A percentile compares a stretch with the other conserved stretches of the same genome.
phyloP scores from a whole-genome alignment of 768 basidiomycete genomes.

The Naematelia aurantialba region DNA sequence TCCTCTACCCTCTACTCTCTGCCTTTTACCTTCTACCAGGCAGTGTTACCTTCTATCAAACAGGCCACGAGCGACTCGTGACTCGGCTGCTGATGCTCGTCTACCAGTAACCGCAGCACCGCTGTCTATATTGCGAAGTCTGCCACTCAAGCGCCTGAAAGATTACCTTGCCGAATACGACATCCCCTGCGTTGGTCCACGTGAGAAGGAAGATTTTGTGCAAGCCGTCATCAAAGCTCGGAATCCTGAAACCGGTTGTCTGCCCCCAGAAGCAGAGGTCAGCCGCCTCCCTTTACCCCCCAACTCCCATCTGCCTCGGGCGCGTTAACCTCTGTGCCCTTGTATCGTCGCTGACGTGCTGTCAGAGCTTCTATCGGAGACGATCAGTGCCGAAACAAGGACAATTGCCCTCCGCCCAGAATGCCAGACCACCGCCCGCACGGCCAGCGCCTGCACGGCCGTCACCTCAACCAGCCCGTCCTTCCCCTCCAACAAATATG shows the following conservation, averaged over 20 bases:
- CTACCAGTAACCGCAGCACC: constrained; percentile 43
- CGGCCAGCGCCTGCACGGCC: constrained; percentile 13
- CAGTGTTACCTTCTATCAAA: too few relatives aligned
- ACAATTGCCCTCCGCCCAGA: constrained; percentile 12
- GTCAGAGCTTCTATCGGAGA: constrained; percentile 47
- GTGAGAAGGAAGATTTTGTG: constrained; percentile 50
- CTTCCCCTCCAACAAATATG: constrained; percentile 24
- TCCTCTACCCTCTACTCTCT: too few relatives aligned
- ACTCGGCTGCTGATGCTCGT: neutral
- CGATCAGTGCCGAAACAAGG: constrained; percentile 44
- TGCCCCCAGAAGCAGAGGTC: constrained; percentile 47
- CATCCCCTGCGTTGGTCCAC: constrained; percentile 37
- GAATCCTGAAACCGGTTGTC: constrained; percentile 40
- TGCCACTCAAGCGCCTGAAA: constrained; percentile 48
- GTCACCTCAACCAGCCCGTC: constrained; percentile 24
- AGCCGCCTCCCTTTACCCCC: constrained; percentile 8
- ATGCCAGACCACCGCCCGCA: constrained; percentile 13
- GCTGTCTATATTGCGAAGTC: constrained; percentile 28
- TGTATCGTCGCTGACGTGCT: too few relatives aligned
- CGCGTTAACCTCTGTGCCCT: too few relatives aligned
- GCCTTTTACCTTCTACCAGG: too few relatives aligned
- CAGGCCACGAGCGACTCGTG: neutral
- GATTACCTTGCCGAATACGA: constrained; percentile 46
- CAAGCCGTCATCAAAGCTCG: constrained; percentile 44
- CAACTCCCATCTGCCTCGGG: too few relatives aligned